A percentile compares a stretch with the other conserved stretches of the same genome.
Evolutionary conservation across 148 eudicot species (phyloP).

Genomic region (Limonium bicolor): DNA sequence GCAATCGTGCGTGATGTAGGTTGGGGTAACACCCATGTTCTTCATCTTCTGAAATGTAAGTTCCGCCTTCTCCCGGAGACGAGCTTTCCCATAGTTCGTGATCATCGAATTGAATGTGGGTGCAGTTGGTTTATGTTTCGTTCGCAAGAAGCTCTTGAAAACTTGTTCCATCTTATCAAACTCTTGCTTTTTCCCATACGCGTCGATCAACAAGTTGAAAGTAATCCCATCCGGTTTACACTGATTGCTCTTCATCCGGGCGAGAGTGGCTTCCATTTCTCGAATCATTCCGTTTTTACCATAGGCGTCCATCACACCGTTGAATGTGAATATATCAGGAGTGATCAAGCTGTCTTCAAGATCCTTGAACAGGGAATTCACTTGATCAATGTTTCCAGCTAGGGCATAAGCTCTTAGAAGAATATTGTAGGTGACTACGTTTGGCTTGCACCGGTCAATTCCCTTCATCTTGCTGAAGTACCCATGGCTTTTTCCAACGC

Average conservation of each 20-base stretch:
- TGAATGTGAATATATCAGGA: constrained; percentile 79
- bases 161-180: constrained; percentile 96
- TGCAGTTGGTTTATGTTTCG: constrained; percentile 75
- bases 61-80: constrained; percentile 86
- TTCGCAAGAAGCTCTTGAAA: constrained; percentile 58
- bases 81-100: constrained; percentile 82
- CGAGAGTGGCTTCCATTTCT: constrained; percentile 73
- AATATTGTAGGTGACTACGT: constrained; percentile 75
- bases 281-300: constrained; percentile 91
- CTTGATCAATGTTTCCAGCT: constrained; percentile 53
- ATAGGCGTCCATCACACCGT: constrained; percentile 94
- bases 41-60: constrained; percentile 36
- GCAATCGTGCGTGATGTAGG: constrained; percentile 68
- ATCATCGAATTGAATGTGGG: constrained; percentile 95
- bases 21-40: constrained; percentile 59
- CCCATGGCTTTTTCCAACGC: constrained; percentile 64
- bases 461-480: constrained; percentile 86
- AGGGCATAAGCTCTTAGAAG: constrained; percentile 89
- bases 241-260: constrained; percentile 63
- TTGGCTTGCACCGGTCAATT: constrained; percentile 73
- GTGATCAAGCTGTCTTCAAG: constrained; percentile 53
- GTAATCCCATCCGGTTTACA: constrained; percentile 78
- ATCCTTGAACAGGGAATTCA: constrained; percentile 51
- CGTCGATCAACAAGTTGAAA: constrained; percentile 74
- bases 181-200: constrained; percentile 85